Evolutionary conservation across 83 land plant genomes (phyloP).

Genomic region (Picea mariana): DNA sequence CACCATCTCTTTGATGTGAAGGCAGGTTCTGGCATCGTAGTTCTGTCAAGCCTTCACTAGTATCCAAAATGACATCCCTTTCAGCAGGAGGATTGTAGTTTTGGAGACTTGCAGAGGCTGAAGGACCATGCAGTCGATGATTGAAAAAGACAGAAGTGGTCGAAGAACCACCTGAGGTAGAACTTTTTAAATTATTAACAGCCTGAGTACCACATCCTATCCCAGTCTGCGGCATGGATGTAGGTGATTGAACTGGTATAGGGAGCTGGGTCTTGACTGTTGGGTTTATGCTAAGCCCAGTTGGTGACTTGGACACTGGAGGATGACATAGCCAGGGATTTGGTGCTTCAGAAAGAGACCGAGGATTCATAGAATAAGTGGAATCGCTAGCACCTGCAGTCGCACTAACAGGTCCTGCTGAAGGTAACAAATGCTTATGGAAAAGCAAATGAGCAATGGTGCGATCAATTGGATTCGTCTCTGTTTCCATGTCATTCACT

Average conservation of each 20-base stretch:
- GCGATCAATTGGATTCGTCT: constrained; percentile 70
- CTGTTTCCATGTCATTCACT: constrained; percentile 45
- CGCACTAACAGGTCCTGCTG: constrained; percentile 10
- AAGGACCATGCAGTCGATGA: background rate
- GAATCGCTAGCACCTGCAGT: constrained; percentile 6
- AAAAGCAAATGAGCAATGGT: constrained; percentile 69
- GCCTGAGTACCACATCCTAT: constrained; percentile 4
- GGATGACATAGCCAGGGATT: constrained; percentile 11
- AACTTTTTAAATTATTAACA: background rate
- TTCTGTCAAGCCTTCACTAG: constrained; percentile 2
- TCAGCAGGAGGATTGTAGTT: background rate
- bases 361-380: background rate
- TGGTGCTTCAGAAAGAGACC: background rate
- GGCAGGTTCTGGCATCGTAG: constrained; percentile 9
- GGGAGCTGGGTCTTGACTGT: background rate
- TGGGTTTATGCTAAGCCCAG: background rate
- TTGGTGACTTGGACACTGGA: background rate
- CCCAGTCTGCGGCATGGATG: background rate
- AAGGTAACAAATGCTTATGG: constrained; percentile 33
- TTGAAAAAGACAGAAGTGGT: constrained; percentile 3
- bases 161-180: background rate
- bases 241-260: constrained; percentile 4
- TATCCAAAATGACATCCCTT: background rate
- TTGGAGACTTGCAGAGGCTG: background rate
- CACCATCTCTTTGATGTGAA: background rate